phyloP scores from a whole-genome alignment of 495 filamentous ascomycete genomes.

The Xylaria acuta region DNA sequence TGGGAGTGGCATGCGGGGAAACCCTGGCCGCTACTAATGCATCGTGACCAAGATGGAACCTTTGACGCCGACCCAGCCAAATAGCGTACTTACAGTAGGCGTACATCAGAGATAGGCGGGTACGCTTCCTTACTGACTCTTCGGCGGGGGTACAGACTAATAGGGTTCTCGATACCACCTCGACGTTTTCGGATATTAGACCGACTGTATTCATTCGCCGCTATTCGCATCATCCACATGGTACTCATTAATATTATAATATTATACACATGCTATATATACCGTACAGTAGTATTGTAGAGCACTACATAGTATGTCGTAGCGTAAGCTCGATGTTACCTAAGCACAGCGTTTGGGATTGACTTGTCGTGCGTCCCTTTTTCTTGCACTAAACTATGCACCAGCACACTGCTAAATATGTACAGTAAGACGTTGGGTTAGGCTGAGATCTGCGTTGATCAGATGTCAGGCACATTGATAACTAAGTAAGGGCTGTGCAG shows the following conservation, averaged over 20 bases:
- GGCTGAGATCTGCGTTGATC: neutral
- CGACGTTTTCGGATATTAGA: neutral
- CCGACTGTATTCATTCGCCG: neutral
- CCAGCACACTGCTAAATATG: neutral
- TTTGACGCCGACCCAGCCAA: neutral
- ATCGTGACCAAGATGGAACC: constrained; percentile 6
- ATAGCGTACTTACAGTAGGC: neutral
- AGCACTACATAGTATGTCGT: neutral
- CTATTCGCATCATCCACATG: neutral
- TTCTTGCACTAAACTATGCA: neutral
- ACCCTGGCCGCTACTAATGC: constrained; percentile 15
- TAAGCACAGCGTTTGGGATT: neutral
- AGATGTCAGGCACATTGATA: neutral
- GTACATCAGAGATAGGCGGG: neutral
- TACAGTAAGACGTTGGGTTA: neutral
- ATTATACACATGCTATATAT: neutral
- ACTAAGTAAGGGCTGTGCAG: neutral
- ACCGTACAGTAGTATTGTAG: too few species aligned
- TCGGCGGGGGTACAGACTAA: neutral
- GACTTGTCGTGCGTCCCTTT: neutral
- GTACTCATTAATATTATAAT: neutral
- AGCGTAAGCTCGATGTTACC: neutral
- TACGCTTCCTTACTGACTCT: neutral
- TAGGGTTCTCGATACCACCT: neutral
- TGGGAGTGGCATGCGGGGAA: constrained; percentile 15